A percentile compares a stretch with the other conserved stretches of the same genome.
Evolutionary conservation across 176 grass and related monocot species (phyloP).

Genomic region (Stipa capillata): DNA sequence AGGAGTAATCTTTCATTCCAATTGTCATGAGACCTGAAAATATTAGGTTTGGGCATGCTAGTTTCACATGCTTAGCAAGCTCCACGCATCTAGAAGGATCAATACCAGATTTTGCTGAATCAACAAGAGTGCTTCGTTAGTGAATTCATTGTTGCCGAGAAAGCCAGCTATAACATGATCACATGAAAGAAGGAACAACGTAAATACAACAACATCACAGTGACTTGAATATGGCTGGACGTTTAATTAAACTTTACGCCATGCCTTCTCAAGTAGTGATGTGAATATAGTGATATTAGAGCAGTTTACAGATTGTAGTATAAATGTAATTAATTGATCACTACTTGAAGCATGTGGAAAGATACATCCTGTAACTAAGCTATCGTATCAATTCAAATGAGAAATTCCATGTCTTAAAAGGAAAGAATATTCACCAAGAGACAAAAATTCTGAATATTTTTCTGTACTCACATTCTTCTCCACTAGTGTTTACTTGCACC

Average conservation of each 20-base stretch:
- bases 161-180: not conserved
- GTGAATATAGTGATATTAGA: not conserved
- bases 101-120: slow-evolving; percentile 87
- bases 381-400: not conserved
- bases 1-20: slow-evolving; percentile 81
- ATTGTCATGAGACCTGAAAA: slow-evolving; percentile 96
- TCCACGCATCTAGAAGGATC: slow-evolving; percentile 64
- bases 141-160: not conserved
- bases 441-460: not conserved
- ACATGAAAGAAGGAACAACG: not conserved
- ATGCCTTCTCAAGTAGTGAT: not conserved
- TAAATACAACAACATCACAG: not conserved
- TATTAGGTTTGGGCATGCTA: slow-evolving; percentile 59
- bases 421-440: not conserved
- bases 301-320: not conserved
- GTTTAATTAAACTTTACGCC: not conserved
- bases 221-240: not conserved
- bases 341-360: not conserved
- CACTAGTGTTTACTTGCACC: slow-evolving; percentile 97
- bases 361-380: not conserved
- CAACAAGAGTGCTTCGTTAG: not conserved
- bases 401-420: not conserved
- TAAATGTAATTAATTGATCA: not conserved
- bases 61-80: slow-evolving; percentile 70
- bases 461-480: slow-evolving; percentile 84